Conservation (phyloP, 2,329 filamentous ascomycete species). For the Colletotrichum zoysiae region DNA sequence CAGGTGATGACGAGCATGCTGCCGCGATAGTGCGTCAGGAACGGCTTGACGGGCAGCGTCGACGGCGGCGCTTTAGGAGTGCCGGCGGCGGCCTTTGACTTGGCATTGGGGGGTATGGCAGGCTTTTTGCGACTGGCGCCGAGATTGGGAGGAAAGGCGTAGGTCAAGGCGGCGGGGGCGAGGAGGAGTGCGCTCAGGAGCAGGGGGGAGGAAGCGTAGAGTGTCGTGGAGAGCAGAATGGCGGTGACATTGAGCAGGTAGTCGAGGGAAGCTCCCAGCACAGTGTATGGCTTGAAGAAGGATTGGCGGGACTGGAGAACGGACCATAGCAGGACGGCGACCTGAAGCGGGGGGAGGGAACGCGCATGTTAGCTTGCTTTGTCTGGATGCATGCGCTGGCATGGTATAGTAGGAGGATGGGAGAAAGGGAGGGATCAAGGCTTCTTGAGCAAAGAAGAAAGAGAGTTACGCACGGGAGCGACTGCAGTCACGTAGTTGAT, state of each 20-base stretch:
- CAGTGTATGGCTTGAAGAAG: constrained; percentile 83
- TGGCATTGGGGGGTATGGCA: constrained; percentile 59
- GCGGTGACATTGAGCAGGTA: constrained; percentile 88
- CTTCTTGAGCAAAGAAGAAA: constrained; percentile 37
- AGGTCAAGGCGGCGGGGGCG: constrained; percentile 76
- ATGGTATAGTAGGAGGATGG: constrained; percentile 10
- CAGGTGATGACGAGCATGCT: constrained; percentile 93
- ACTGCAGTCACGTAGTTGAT: constrained; percentile 89
- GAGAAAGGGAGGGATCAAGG: constrained; percentile 14
- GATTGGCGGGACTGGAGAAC: constrained; percentile 85
- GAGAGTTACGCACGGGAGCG: constrained; percentile 75
- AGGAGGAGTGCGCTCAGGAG: constrained; percentile 82
- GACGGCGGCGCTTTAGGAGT: constrained; percentile 51
- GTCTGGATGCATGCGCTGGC: constrained; percentile 27
- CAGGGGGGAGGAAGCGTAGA: constrained; percentile 82
- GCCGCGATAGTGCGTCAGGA: constrained; percentile 91
- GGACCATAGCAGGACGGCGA: constrained; percentile 88
- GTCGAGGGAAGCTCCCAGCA: constrained; percentile 78
- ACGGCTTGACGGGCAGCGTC: constrained; percentile 84
- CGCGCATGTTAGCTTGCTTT: constrained; percentile 44
- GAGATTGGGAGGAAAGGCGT: constrained; percentile 62
- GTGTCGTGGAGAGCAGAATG: constrained; percentile 85
- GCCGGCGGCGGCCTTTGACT: constrained; percentile 48
- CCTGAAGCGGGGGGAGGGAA: constrained; percentile 60
- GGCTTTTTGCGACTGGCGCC: constrained; percentile 59